Percentiles rank a stretch among this genome's conserved stretches.
Evolutionary conservation across 2,329 filamentous ascomycete genomes (phyloP).

Genomic region (Alternaria sp.): DNA sequence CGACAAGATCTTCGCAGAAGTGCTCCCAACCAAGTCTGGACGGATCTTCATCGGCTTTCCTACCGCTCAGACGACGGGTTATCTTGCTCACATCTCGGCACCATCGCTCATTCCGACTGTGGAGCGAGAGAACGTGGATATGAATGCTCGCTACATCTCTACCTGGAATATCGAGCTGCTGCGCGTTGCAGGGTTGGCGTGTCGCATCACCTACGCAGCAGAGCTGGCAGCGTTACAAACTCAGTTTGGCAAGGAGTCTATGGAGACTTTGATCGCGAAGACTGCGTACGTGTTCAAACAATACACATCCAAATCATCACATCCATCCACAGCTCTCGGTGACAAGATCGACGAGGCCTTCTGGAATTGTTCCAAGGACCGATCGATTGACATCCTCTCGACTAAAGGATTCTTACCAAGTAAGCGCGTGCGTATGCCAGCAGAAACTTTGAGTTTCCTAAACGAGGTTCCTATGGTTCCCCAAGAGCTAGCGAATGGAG

Average conservation of each 20-base stretch:
- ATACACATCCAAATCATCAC: slow-evolving; percentile 89
- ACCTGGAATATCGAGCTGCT: slow-evolving; percentile 97
- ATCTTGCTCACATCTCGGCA: slow-evolving; percentile 92
- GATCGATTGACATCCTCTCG: slow-evolving; percentile 84
- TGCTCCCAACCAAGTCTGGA: slow-evolving; percentile 87
- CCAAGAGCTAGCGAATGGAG: slow-evolving; percentile 73
- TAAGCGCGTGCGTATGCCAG: slow-evolving; percentile 79
- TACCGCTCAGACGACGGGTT: slow-evolving; percentile 94
- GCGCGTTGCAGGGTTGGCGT: slow-evolving; percentile 87
- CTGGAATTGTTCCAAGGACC: slow-evolving; percentile 86
- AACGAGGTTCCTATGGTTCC: slow-evolving; percentile 89
- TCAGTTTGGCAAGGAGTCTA: slow-evolving; percentile 63
- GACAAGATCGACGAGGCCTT: slow-evolving; percentile 93
- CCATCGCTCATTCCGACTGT: slow-evolving; percentile 97
- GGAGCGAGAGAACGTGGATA: slow-evolving; percentile 93
- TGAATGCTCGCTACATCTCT: slow-evolving; percentile 93
- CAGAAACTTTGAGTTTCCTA: slow-evolving; percentile 77
- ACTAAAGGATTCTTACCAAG: slow-evolving; percentile 88
- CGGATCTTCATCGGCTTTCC: slow-evolving; percentile 98
- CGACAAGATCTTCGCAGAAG: slow-evolving; percentile 86
- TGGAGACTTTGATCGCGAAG: slow-evolving; percentile 76
- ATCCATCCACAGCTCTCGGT: slow-evolving; percentile 83
- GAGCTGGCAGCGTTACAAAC: slow-evolving; percentile 74
- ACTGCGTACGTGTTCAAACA: slow-evolving; percentile 85
- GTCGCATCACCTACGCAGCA: slow-evolving; percentile 84